Conservation (phyloP, 176 grass and related monocot species). For the Bonia amplexicaulis region DNA sequence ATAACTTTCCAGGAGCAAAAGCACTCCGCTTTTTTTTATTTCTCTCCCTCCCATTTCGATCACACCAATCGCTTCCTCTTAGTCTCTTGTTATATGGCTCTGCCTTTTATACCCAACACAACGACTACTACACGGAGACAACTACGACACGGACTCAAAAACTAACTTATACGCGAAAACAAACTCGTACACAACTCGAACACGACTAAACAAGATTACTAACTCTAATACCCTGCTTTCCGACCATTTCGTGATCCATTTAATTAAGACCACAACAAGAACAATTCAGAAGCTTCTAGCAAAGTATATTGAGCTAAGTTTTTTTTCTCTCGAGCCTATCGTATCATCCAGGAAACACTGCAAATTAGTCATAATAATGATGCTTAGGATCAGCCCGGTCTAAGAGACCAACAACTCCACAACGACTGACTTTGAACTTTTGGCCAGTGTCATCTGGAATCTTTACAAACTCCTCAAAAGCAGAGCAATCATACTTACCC, state of each 20-base stretch:
- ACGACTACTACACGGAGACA: too few species aligned
- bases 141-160: too few species aligned
- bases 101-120: too few species aligned
- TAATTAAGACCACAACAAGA: neutral
- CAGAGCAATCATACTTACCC: neutral
- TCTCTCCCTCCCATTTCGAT: too few species aligned
- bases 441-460: neutral
- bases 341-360: neutral
- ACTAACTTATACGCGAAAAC: too few species aligned
- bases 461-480: neutral
- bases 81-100: too few species aligned
- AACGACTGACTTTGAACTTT: neutral
- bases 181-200: too few species aligned
- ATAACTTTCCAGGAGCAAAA: too few species aligned
- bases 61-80: too few species aligned
- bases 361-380: neutral
- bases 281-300: neutral
- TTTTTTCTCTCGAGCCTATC: neutral
- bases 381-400: neutral
- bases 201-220: too few species aligned
- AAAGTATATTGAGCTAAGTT: neutral
- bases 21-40: too few species aligned
- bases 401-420: constrained; percentile 27
- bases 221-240: neutral
- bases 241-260: neutral